Percentiles rank a stretch among this genome's conserved stretches.
Conservation (phyloP, 2,329 filamentous ascomycete genomes). For the Huntiella moniliformis region DNA sequence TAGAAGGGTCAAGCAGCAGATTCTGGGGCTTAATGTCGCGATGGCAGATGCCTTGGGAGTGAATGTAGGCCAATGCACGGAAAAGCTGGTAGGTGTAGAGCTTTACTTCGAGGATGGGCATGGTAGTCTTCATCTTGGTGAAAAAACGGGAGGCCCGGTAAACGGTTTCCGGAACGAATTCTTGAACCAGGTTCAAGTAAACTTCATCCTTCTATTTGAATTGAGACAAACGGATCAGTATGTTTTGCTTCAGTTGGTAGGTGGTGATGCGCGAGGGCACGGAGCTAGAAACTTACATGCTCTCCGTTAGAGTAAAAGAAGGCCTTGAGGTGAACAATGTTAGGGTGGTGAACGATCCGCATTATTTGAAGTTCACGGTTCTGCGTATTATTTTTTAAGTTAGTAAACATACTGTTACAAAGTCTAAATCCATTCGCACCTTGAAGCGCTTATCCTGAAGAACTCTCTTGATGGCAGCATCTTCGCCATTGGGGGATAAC, state of each 20-base stretch:
- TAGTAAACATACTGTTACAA: neutral
- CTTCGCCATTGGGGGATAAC: slow-evolving; percentile 90
- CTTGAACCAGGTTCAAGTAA: slow-evolving; percentile 93
- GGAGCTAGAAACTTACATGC: slow-evolving; percentile 41
- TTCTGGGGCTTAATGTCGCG: slow-evolving; percentile 99
- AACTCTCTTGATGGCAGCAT: slow-evolving; percentile 97
- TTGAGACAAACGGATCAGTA: neutral
- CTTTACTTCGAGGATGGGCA: slow-evolving; percentile 97
- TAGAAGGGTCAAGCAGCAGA: slow-evolving; percentile 75
- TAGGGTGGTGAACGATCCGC: slow-evolving; percentile 96
- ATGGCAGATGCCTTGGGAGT: slow-evolving; percentile 97
- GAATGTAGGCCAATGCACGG: slow-evolving; percentile 93
- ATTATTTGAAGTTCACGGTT: slow-evolving; percentile 99
- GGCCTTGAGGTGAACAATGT: slow-evolving; percentile 96
- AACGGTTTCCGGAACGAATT: slow-evolving; percentile 95
- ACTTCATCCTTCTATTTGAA: slow-evolving; percentile 74
- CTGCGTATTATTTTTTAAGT: slow-evolving; percentile 27
- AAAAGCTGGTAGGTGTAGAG: slow-evolving; percentile 99
- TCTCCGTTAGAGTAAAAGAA: slow-evolving; percentile 99
- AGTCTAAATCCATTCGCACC: slow-evolving; percentile 28
- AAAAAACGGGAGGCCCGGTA: slow-evolving; percentile 97
- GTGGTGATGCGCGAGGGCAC: neutral
- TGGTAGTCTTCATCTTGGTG: slow-evolving; percentile 99
- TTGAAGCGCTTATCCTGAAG: slow-evolving; percentile 99
- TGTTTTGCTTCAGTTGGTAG: neutral